Percentiles rank a stretch among this genome's conserved stretches.
Evolutionary conservation across 352 stramenopile genomes (phyloP).

Genomic region (Phytophthora pisi): DNA sequence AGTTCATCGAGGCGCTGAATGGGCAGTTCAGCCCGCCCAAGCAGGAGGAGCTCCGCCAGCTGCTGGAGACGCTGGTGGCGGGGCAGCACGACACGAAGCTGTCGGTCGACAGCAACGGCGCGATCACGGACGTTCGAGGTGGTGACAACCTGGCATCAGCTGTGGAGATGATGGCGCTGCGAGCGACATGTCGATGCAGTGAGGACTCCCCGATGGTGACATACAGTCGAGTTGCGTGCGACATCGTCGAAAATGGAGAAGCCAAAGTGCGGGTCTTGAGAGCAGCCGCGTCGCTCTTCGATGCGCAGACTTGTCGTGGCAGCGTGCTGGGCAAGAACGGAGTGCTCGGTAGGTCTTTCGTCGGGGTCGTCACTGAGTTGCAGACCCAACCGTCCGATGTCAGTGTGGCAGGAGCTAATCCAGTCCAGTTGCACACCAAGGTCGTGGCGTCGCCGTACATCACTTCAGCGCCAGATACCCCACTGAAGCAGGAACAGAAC

Average conservation of each 20-base stretch:
- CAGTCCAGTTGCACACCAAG: constrained; percentile 35
- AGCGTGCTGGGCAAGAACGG: constrained; percentile 43
- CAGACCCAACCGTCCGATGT: constrained; percentile 2
- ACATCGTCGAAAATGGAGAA: constrained; percentile 24
- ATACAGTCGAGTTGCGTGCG: constrained; percentile 36
- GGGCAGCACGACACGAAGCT: constrained; percentile 17
- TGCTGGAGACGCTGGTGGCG: constrained; percentile 30
- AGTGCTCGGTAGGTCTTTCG: constrained; percentile 47
- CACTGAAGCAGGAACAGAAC: constrained; percentile 2
- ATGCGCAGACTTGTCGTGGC: constrained; percentile 41
- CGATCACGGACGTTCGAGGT: not conserved
- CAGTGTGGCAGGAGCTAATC: not conserved
- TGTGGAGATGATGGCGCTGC: constrained; percentile 40
- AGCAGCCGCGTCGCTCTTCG: constrained; percentile 40
- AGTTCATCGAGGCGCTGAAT: constrained; percentile 48
- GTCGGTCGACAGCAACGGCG: not conserved
- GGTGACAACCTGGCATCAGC: not conserved
- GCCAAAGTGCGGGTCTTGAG: constrained; percentile 44
- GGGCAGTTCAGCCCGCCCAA: constrained; percentile 36
- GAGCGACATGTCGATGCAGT: constrained; percentile 40
- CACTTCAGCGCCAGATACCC: not conserved
- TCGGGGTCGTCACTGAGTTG: constrained; percentile 42
- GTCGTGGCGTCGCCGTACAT: constrained; percentile 44
- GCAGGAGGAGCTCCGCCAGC: constrained; percentile 30
- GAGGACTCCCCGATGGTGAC: constrained; percentile 39